Base-by-base conservation (phyloP, 768 basidiomycete species). In the Coprinopsis cinerea region DNA sequence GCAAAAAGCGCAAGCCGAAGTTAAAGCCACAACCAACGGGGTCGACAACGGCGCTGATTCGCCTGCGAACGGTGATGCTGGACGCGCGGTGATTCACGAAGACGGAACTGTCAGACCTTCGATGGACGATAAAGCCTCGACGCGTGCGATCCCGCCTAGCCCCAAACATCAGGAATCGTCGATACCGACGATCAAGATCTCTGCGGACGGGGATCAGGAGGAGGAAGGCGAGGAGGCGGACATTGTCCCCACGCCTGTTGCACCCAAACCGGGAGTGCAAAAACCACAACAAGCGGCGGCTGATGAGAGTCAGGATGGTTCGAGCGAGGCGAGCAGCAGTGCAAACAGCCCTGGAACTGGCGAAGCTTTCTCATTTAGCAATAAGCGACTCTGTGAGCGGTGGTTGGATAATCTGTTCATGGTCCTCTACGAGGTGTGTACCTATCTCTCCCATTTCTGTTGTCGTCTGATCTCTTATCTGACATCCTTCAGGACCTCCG, bases 361-460 rank as follows among this genome's bases (percentile, higher is more conserved):
- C n/a, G 87, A 89, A 50, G 70, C 85, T 2, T 92, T 90, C 64
- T 90, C 92, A 20, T 96, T 99, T 68, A 92, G 83, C 61, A 97
- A 92, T 68, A 99, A 98, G 74, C 77, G 96, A 41, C 70, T 99
- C 30, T 99, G 96, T 61, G 96, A 98, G 63, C 76, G 95, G 44
- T 98, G 96, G 96, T 74, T 99, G 41, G 94, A 97, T 62, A 98
- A 98, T 57, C 64, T 98, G 53, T 99, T 95, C 72, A 97, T 96
- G 92, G 93, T 97, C 2, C 71, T 99, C 3, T 97, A 97, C 62
- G 94, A 98, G 80, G 93, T 89, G 44, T 30, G 76, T 65, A 13
- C 14, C 28, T 17, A 28, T 37, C 4, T 14, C n/a, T 28, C 23
- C 20, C 20, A 44, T 3, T 26, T 42, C 9, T 34, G 26, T 42